Evolutionary conservation across 1,139 yeast species (phyloP).

Genomic region (Saccharomyces hybrid): DNA sequence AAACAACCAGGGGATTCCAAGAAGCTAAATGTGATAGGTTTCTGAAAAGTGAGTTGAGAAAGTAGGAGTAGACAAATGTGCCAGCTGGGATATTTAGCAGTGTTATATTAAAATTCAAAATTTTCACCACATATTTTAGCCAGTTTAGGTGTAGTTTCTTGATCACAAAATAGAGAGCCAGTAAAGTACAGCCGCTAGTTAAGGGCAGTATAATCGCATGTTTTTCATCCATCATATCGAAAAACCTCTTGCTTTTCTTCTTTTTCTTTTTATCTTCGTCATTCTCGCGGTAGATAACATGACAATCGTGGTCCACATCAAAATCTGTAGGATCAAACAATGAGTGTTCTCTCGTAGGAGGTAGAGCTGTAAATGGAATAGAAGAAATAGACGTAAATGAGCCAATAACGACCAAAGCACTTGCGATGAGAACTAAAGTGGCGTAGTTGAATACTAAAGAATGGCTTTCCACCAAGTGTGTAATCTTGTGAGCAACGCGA

Average conservation of each 20-base stretch:
- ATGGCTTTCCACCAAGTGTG: constrained; percentile 3
- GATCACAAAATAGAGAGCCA: constrained; percentile 14
- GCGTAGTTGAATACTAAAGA: constrained; percentile 5
- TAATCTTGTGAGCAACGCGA: constrained; percentile 7
- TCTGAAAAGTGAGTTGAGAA: constrained; percentile 11
- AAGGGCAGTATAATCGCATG: constrained; percentile 19
- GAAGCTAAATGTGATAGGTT: constrained; percentile 8
- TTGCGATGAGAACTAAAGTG: constrained; percentile 3
- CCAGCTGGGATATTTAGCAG: constrained; percentile 12
- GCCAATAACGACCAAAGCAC: constrained; percentile 11
- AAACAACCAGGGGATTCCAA: constrained; percentile 10
- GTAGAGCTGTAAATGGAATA: constrained; percentile 24
- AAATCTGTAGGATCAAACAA: constrained; percentile 24
- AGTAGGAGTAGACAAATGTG: constrained; percentile 12
- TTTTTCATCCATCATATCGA: constrained; percentile 8
- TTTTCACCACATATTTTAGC: constrained; percentile 8
- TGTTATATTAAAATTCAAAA: constrained; percentile 11
- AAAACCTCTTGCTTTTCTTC: constrained; percentile 4
- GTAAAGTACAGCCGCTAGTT: constrained; percentile 11
- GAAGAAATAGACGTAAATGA: constrained; percentile 18
- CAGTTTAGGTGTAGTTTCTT: constrained; percentile 11
- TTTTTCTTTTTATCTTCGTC: constrained; percentile 9
- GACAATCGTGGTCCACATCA: constrained; percentile 17
- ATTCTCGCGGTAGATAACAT: constrained; percentile 8
- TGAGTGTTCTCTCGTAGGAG: constrained; percentile 21